Base-by-base conservation (phyloP, 2,329 filamentous ascomycete species). In the Botrytis porri region DNA sequence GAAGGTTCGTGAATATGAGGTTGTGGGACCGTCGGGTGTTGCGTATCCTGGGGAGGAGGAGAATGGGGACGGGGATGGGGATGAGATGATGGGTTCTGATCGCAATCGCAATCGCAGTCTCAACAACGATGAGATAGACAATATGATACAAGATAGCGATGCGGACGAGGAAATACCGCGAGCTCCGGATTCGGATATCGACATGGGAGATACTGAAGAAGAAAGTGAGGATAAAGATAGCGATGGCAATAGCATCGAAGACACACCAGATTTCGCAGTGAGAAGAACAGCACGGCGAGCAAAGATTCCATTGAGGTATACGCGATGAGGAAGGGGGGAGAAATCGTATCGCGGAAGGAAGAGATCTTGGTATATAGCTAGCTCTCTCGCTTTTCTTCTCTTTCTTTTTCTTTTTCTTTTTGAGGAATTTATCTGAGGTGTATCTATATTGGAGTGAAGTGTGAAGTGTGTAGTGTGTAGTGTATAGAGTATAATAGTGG, bases 241-340 rank as follows among this genome's bases (percentile, higher is more conserved):
- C 3, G 29, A 37, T 22, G 51, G 57, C 6, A 4, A 29, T 25
- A 39, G 29, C 0, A 29, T 41, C 7, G 51, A 67, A 29, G 66
- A 70, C 9, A 22, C 20, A 25, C 3, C 45, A 64, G 43, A 48
- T 16, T n/a, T 32, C 20, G 14, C 18, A 37, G 54, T 54, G 18
- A 43, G 71, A 29, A 70, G 57, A 69, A 72, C 62, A 22, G 39
- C n/a, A 0, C 45, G 64, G 16, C 22, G 18, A n/a, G 51, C 54
- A 9, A 73, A 54, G 9, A 54, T 62, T 7, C 71, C 71, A 5
- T 14, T 41, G 8, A 70, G 57, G 14, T 73, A 73, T 54, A 51
- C 41, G 7, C 25, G 43, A 41, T 70, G 22, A 69, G 29, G 12
- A 1, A 18, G 4, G 3, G n/a, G 9, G 6, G 2, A 39, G 29